Evolutionary conservation across 140 eudicot genomes (phyloP).

Genomic region (Anethum foeniculum): DNA sequence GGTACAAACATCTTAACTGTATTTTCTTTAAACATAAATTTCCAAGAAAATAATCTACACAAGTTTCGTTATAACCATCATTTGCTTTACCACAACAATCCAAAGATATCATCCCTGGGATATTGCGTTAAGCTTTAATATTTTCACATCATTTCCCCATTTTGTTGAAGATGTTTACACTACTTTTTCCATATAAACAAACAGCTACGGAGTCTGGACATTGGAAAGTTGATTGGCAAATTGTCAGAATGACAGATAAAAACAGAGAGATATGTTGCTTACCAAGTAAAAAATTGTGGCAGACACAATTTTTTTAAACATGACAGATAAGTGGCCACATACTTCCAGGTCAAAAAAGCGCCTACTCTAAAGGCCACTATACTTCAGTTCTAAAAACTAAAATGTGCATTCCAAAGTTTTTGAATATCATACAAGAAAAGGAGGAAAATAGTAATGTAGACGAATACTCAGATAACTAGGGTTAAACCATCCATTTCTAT

Average conservation of each 20-base stretch:
- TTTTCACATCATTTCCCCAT: background rate
- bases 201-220: background rate
- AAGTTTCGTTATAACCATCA: background rate
- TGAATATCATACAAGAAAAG: background rate
- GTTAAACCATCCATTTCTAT: background rate
- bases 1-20: background rate
- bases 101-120: background rate
- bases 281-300: background rate
- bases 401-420: background rate
- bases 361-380: background rate
- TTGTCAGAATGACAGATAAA: background rate
- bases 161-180: background rate
- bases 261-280: background rate
- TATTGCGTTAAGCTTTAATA: background rate
- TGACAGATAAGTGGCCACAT: background rate
- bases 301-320: background rate
- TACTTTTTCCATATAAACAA: background rate
- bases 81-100: background rate
- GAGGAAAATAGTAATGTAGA: background rate
- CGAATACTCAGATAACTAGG: background rate
- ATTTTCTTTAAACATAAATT: background rate
- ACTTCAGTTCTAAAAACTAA: background rate
- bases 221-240: background rate
- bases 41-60: background rate
- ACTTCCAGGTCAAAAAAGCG: background rate